These are phyloP conservation scores for Daldinia caldariorum DNA, from an alignment of 495 filamentous ascomycete species.

Conservation along the genomic window DNA sequence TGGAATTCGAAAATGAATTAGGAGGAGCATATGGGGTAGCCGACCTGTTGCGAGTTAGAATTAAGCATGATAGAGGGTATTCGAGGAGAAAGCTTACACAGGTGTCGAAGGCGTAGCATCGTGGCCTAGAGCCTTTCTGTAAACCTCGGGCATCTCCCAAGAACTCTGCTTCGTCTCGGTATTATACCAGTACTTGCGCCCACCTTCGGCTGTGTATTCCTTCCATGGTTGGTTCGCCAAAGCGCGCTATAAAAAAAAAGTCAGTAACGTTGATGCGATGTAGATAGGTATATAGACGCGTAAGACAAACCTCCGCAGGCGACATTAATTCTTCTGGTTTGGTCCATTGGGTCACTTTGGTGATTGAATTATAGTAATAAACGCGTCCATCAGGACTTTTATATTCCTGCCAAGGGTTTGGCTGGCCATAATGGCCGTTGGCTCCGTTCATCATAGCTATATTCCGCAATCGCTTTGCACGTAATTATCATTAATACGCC, in stretches of 20 bases:
- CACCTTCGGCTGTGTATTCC: conserved; percentile 86
- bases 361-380: conserved; percentile 93
- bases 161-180: conserved; percentile 89
- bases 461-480: conserved; percentile 1
- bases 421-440: conserved; percentile 62
- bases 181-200: conserved; percentile 94
- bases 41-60: conserved; percentile 51
- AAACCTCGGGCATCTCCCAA: conserved; percentile 92
- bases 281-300: conserved; percentile 13
- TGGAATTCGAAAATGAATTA: conserved; percentile 57
- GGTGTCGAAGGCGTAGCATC: conserved; percentile 60
- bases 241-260: conserved; percentile 67
- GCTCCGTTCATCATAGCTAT: conserved; percentile 70
- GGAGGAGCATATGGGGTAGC: conserved; percentile 72
- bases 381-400: conserved; percentile 81
- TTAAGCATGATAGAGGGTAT: conserved; percentile 27
- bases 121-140: conserved; percentile 73
- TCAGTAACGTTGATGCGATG: conserved; percentile 19
- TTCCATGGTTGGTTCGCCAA: conserved; percentile 89
- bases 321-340: conserved; percentile 93
- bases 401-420: conserved; percentile 81
- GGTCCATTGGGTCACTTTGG: conserved; percentile 91
- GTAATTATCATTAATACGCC: not conserved
- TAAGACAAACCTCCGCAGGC: conserved; percentile 75
- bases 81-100: conserved; percentile 63